Percentiles rank a stretch among this genome's conserved stretches.
Conservation (phyloP, 2,329 filamentous ascomycete species). For the Aspergillus puulaauensis region DNA sequence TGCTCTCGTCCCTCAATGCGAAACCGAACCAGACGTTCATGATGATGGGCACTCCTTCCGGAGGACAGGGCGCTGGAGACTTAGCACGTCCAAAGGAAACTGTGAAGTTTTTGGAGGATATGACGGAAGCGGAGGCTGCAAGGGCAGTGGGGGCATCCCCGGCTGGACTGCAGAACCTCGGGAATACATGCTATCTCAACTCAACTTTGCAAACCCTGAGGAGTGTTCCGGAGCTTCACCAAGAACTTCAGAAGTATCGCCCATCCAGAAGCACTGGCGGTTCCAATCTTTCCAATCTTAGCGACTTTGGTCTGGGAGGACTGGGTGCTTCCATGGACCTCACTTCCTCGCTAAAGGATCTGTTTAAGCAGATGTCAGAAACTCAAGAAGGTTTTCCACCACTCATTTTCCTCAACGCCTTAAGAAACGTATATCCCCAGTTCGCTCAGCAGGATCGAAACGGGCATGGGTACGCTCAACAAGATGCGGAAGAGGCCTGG, state of each 20-base stretch:
- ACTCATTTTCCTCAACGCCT: constrained; percentile 74
- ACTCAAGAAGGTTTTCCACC: constrained; percentile 87
- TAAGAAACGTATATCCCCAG: constrained; percentile 80
- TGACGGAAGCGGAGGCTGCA: constrained; percentile 91
- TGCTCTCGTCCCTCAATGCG: constrained; percentile 77
- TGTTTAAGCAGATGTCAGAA: constrained; percentile 86
- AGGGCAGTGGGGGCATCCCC: constrained; percentile 80
- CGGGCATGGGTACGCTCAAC: constrained; percentile 86
- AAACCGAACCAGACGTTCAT: constrained; percentile 86
- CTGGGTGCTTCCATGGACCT: constrained; percentile 67
- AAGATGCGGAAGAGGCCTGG: constrained; percentile 98
- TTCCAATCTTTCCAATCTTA: constrained; percentile 45
- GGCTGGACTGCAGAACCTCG: constrained; percentile 84
- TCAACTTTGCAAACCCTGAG: constrained; percentile 91
- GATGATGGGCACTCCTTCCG: constrained; percentile 91
- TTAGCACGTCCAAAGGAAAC: constrained; percentile 72
- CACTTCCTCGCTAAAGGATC: constrained; percentile 71
- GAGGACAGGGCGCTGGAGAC: constrained; percentile 57
- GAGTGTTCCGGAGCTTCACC: constrained; percentile 85
- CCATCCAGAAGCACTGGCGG: constrained; percentile 32
- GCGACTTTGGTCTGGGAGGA: constrained; percentile 57
- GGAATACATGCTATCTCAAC: constrained; percentile 98
- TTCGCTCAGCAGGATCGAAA: constrained; percentile 87
- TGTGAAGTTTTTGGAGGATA: constrained; percentile 91
- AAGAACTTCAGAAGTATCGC: constrained; percentile 68